A percentile compares a stretch with the other conserved stretches of the same genome.
Conservation (phyloP, 2,329 filamentous ascomycete genomes). For the Dactylonectria macrodidyma region DNA sequence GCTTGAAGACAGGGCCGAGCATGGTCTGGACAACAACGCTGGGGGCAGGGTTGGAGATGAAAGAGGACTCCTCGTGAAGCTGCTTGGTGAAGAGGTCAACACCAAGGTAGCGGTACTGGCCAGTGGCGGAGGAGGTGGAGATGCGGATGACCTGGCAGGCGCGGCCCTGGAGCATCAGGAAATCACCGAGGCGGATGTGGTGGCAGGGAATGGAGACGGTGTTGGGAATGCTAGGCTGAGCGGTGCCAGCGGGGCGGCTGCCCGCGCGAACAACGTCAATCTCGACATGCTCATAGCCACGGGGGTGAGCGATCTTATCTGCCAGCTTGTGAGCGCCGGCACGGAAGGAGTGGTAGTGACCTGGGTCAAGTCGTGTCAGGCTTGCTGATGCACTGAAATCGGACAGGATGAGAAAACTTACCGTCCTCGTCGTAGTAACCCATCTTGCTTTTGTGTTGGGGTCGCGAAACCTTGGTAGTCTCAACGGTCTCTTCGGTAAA, state of each 20-base stretch:
- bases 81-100: slow-evolving; percentile 99
- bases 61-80: slow-evolving; percentile 98
- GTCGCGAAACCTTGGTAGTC: slow-evolving; percentile 60
- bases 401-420: slow-evolving; percentile 53
- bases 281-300: slow-evolving; percentile 66
- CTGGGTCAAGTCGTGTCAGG: slow-evolving; percentile 55
- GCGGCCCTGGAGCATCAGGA: slow-evolving; percentile 98
- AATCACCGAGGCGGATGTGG: slow-evolving; percentile 99
- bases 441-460: slow-evolving; percentile 69
- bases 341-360: slow-evolving; percentile 73
- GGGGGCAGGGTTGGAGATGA: slow-evolving; percentile 96
- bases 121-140: slow-evolving; percentile 96
- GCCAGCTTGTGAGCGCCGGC: slow-evolving; percentile 70
- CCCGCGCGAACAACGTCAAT: slow-evolving; percentile 57
- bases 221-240: slow-evolving; percentile 71
- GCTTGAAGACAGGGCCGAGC: slow-evolving; percentile 99
- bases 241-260: slow-evolving; percentile 45
- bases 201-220: slow-evolving; percentile 99
- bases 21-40: slow-evolving; percentile 99
- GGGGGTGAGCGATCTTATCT: slow-evolving; percentile 67
- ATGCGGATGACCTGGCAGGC: slow-evolving; percentile 99
- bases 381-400: slow-evolving; percentile 10
- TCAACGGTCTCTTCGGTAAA: slow-evolving; percentile 78
- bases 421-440: slow-evolving; percentile 77
- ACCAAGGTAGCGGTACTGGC: slow-evolving; percentile 99